Evolutionary conservation across 2,329 filamentous ascomycete species (phyloP).

Genomic region (Calonectria pseudoreteaudii): DNA sequence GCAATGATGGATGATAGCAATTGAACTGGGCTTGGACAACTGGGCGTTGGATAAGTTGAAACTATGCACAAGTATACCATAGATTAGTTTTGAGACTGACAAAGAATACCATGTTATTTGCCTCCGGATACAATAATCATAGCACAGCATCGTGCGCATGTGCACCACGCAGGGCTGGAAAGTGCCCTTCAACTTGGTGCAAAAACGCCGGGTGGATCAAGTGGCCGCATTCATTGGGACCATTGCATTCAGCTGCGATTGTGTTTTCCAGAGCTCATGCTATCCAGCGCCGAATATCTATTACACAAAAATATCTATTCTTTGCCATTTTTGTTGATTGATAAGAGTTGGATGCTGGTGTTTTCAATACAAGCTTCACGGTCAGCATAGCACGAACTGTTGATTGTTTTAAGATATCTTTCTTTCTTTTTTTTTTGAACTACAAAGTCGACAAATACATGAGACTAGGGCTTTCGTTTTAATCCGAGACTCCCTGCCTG

Average conservation of each 20-base stretch:
- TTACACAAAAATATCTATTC: not conserved
- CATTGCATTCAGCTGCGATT: not conserved
- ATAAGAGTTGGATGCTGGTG: not conserved
- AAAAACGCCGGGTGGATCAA: not conserved
- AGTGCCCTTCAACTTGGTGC: not conserved
- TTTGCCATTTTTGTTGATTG: not conserved
- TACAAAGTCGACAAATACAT: constrained; percentile 29
- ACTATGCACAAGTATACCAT: not conserved
- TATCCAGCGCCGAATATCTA: not conserved
- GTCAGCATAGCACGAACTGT: not conserved
- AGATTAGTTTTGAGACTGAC: not conserved
- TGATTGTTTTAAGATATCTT: not conserved
- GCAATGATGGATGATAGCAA: not conserved
- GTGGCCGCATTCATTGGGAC: not conserved
- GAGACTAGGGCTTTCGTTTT: constrained; percentile 12
- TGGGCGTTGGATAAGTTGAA: not conserved
- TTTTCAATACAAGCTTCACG: not conserved
- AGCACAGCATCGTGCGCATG: not conserved
- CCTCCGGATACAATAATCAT: not conserved
- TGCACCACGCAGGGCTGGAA: not conserved
- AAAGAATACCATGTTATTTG: not conserved
- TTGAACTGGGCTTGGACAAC: not conserved
- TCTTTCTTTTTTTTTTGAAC: constrained; percentile 21
- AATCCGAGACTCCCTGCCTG: constrained; percentile 14
- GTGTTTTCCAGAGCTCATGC: not conserved